These are phyloP conservation scores for Arthrocladium fulminans DNA, from an alignment of 2,329 filamentous ascomycete genomes.

Conservation along the genomic window DNA sequence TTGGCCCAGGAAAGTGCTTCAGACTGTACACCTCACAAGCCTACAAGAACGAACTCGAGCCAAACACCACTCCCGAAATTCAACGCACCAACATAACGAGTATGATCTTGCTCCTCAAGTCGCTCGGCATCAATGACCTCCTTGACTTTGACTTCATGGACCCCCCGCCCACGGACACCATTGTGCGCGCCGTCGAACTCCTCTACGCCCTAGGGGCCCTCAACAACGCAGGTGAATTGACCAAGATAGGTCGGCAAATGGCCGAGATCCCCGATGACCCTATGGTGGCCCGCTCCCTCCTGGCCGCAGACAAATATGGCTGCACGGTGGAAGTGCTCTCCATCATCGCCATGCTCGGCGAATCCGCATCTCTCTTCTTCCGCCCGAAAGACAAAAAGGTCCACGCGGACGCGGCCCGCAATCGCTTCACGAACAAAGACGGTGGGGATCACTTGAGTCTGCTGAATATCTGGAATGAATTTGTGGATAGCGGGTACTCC, in stretches of 20 bases:
- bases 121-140: slow-evolving; percentile 84
- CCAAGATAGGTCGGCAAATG: slow-evolving; percentile 87
- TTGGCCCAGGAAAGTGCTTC: slow-evolving; percentile 87
- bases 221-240: slow-evolving; percentile 80
- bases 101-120: slow-evolving; percentile 88
- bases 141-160: slow-evolving; percentile 99
- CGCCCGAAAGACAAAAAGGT: slow-evolving; percentile 95
- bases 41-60: slow-evolving; percentile 89
- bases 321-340: slow-evolving; percentile 89
- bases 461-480: slow-evolving; percentile 91
- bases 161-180: slow-evolving; percentile 75
- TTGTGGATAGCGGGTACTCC: slow-evolving; percentile 84
- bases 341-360: slow-evolving; percentile 88
- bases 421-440: slow-evolving; percentile 80
- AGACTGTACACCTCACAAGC: slow-evolving; percentile 87
- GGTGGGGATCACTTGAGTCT: slow-evolving; percentile 84
- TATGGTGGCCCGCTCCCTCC: slow-evolving; percentile 79
- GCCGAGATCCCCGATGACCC: slow-evolving; percentile 89
- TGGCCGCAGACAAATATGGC: slow-evolving; percentile 81
- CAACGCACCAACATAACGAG: slow-evolving; percentile 89
- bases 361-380: slow-evolving; percentile 84
- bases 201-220: slow-evolving; percentile 84
- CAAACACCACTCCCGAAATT: slow-evolving; percentile 86
- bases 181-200: slow-evolving; percentile 81
- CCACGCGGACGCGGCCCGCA: slow-evolving; percentile 82